These are phyloP conservation scores for Pythium folliculosum DNA, from an alignment of 352 stramenopile species.

Conservation along the genomic window DNA sequence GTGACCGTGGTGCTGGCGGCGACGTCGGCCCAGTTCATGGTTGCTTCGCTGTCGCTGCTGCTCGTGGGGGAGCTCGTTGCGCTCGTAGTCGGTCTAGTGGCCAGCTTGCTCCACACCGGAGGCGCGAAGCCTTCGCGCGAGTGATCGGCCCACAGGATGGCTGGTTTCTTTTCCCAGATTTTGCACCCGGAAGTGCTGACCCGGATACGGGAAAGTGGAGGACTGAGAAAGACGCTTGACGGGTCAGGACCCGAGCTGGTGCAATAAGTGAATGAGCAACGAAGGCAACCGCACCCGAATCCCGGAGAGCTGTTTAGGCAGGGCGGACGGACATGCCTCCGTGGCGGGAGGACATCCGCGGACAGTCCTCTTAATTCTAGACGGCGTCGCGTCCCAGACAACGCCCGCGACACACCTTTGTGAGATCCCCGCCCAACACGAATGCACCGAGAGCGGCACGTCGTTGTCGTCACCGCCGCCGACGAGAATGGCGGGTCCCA, in stretches of 20 bases:
- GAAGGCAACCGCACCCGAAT: not conserved
- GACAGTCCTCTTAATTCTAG: conserved; percentile 35
- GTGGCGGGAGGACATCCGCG: conserved; percentile 10
- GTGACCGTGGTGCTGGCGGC: not conserved
- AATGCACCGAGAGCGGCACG: no score
- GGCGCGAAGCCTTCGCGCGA: conserved; percentile 1
- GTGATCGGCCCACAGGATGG: conserved; percentile 11
- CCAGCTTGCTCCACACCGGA: conserved; percentile 9
- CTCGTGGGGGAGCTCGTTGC: not conserved
- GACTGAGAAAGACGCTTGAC: conserved; percentile 17
- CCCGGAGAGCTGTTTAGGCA: not conserved
- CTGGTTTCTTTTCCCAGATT: conserved; percentile 29
- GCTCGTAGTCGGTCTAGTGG: not conserved
- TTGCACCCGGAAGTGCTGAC: conserved; percentile 2
- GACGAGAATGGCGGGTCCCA: conserved; percentile 17
- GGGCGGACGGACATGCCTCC: no score
- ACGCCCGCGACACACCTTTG: not conserved
- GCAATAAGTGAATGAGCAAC: conserved; percentile 7
- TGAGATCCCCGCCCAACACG: not conserved
- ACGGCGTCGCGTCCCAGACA: conserved; percentile 32
- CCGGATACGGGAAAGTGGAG: not conserved
- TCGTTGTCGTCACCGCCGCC: not conserved
- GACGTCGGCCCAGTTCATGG: conserved; percentile 36
- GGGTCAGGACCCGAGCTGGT: not conserved
- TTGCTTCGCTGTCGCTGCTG: conserved; percentile 1